Evolutionary conservation across 2,329 filamentous ascomycete genomes (phyloP).

Genomic region (Xylariaceae sp.): DNA sequence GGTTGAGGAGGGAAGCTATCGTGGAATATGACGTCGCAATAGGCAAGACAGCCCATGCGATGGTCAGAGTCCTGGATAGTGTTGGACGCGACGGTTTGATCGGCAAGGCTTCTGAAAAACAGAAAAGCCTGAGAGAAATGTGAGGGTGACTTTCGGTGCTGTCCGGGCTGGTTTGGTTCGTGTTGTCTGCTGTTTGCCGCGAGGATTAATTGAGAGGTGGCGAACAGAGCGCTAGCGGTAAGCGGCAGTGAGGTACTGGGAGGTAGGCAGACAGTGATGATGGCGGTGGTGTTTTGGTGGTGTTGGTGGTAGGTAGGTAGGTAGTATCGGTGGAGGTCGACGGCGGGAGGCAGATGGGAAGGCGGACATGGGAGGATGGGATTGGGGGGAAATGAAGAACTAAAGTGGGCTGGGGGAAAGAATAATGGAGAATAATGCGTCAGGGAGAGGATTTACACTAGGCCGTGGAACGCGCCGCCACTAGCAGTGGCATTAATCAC

Average conservation of each 20-base stretch:
- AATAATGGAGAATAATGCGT: neutral
- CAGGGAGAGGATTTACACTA: neutral
- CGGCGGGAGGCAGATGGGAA: constrained; percentile 13
- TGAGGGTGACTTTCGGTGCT: neutral
- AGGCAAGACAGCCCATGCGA: constrained; percentile 6
- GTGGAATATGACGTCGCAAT: neutral
- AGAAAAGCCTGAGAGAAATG: neutral
- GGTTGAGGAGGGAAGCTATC: constrained; percentile 4
- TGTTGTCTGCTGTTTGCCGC: constrained; percentile 6
- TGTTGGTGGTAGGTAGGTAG: constrained; percentile 9
- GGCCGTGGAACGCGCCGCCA: constrained; percentile 7
- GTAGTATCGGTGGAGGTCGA: constrained; percentile 13
- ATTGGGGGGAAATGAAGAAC: constrained; percentile 13
- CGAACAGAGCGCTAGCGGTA: neutral
- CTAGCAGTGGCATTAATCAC: constrained; percentile 2
- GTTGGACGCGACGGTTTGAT: constrained; percentile 1
- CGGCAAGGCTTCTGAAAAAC: constrained; percentile 11
- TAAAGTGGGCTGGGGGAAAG: constrained; percentile 7
- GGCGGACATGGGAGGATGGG: constrained; percentile 14
- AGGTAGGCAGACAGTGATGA: constrained; percentile 4
- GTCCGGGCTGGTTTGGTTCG: neutral
- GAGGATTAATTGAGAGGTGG: neutral
- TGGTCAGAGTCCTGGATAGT: neutral
- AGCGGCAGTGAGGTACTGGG: neutral
- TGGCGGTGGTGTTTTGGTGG: constrained; percentile 7